These are phyloP conservation scores for Ceriops tagal DNA, from an alignment of 345 rosid species.

Conservation along the genomic window DNA sequence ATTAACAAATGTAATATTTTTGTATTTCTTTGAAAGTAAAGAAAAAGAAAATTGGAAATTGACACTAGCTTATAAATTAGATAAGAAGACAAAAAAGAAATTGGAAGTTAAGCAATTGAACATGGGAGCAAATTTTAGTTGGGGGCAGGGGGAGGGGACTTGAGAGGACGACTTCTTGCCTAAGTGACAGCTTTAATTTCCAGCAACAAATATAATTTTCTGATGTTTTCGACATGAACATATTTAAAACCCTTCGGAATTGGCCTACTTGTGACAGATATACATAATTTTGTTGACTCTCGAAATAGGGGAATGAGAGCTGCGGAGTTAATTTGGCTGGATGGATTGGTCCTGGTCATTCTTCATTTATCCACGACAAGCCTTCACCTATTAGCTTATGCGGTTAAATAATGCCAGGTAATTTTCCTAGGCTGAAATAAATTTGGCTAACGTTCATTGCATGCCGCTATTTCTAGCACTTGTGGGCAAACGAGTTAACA, in stretches of 20 bases:
- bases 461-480: too few relatives aligned
- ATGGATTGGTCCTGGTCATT: constrained; percentile 5
- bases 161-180: not conserved
- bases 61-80: too few relatives aligned
- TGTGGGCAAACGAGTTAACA: too few relatives aligned
- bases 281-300: too few relatives aligned
- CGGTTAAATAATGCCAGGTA: not conserved
- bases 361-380: not conserved
- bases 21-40: too few relatives aligned
- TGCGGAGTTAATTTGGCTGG: constrained; percentile 6
- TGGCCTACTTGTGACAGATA: too few relatives aligned
- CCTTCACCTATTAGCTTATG: not conserved
- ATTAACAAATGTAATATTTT: too few relatives aligned
- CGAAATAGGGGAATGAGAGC: not conserved
- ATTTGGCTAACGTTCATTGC: too few relatives aligned
- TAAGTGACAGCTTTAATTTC: not conserved
- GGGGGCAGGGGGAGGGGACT: too few relatives aligned
- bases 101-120: not conserved
- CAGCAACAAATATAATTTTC: not conserved
- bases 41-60: too few relatives aligned
- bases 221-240: not conserved
- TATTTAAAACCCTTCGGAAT: not conserved
- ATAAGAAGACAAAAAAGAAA: not conserved
- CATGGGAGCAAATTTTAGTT: not conserved
- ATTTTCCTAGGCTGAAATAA: not conserved